These are phyloP conservation scores for Geotrichum restrictum DNA, from an alignment of 1,139 yeast genomes.

Conservation along the genomic window DNA sequence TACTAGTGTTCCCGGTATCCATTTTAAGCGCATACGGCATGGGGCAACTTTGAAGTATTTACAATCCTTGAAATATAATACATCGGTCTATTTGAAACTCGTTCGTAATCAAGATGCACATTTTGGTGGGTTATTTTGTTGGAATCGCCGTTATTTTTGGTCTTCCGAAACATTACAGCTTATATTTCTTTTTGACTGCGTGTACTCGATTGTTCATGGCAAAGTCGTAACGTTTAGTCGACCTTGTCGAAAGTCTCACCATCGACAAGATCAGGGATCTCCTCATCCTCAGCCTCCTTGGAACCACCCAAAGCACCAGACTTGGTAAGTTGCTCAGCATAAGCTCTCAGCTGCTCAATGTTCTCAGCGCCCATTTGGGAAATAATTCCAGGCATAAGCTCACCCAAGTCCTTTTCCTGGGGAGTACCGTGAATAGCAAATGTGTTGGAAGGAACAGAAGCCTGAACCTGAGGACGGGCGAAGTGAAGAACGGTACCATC, in stretches of 20 bases:
- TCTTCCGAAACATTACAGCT: constrained; percentile 3
- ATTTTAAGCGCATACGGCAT: too few relatives aligned
- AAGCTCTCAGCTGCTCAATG: constrained; percentile 80
- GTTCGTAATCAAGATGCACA: background rate
- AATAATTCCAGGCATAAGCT: constrained; percentile 89
- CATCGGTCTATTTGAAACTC: constrained; percentile 1
- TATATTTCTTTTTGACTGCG: background rate
- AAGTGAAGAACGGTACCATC: constrained; percentile 96
- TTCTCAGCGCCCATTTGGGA: constrained; percentile 97
- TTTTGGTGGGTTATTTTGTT: background rate
- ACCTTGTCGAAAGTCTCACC: constrained; percentile 88
- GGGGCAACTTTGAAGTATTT: background rate
- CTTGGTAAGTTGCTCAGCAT: constrained; percentile 82
- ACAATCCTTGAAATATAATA: constrained; percentile 1
- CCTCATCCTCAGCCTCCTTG: constrained; percentile 53
- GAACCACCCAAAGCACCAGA: constrained; percentile 47
- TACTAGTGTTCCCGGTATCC: too few relatives aligned
- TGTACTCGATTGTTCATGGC: background rate
- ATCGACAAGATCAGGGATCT: constrained; percentile 89
- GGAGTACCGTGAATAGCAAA: constrained; percentile 94
- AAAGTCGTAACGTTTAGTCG: constrained; percentile 11
- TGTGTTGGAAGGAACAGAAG: constrained; percentile 85
- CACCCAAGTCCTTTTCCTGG: constrained; percentile 88
- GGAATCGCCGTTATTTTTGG: background rate
- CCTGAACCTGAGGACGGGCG: constrained; percentile 92